Evolutionary conservation across 2,329 filamentous ascomycete species (phyloP), one percentile per base, ranked within the genome.

Genomic region (Diplodia corticola): DNA sequence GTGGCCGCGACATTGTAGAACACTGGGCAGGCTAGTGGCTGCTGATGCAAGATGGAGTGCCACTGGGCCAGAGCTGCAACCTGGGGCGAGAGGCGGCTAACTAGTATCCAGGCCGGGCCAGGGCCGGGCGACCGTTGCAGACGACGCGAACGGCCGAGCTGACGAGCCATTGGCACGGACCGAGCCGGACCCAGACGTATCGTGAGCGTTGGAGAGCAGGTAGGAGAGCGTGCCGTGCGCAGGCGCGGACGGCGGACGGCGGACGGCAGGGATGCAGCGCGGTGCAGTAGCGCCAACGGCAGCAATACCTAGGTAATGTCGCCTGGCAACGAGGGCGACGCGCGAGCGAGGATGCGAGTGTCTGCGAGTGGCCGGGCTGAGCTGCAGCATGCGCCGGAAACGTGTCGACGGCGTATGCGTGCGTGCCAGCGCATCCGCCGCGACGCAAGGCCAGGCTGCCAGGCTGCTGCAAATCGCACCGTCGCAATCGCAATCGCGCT

Each of bases 121-220:
- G 51, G 51, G 51, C 30, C 51, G 10, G 12, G 1, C 51, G 17
- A 22, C 17, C 51, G 17, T 35, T 20, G 13, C 12, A 7, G 37
- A 49, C 17, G 24, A 44, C 20, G 37, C 33, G 10, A 60, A 30
- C 33, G 33, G 54, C 51, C 20, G 7, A 33, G 13, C 17, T 24
- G 17, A 40, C 57, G 57, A 61, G 33, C 40, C 57, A 61, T 61
- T 61, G 57, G 57, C 40, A 49, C 57, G 57, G 57, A 49, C 57
- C 57, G 57, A 61, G 57, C 57, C 57, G 57, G 57, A 30, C 57
- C 57, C 48, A 49, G n/a, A 17, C n/a, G 28, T 24, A 46, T 49
- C 40, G 35, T n/a, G 57, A 49, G 40, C 57, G 30, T 40, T 48
- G 37, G 13, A 60, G n/a, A 12, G 22, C 17, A 17, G 7, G 12